Conservation (phyloP, 2,329 filamentous ascomycete species). For the Penicillium sp. region DNA sequence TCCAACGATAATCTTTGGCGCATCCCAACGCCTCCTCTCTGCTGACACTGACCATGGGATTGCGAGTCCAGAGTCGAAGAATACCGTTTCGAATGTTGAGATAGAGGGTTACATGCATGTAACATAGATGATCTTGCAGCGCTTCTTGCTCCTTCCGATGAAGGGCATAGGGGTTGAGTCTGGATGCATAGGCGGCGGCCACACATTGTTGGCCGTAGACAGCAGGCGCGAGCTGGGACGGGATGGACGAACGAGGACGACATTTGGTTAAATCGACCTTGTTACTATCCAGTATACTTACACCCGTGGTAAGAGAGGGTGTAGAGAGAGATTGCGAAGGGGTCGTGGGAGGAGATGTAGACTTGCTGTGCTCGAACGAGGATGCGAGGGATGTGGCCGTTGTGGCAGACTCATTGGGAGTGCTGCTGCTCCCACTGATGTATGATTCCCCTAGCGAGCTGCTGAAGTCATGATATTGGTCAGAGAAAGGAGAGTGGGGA, state of each 20-base stretch:
- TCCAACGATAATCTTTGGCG: slow-evolving; percentile 82
- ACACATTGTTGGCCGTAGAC: slow-evolving; percentile 93
- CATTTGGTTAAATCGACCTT: slow-evolving; percentile 49
- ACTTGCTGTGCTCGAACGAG: slow-evolving; percentile 24
- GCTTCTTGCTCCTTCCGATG: slow-evolving; percentile 81
- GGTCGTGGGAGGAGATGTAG: slow-evolving; percentile 26
- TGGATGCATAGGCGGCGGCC: slow-evolving; percentile 80
- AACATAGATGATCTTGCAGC: slow-evolving; percentile 76
- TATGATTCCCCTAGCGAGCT: no score
- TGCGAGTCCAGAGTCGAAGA: slow-evolving; percentile 81
- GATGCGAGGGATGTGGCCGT: slow-evolving; percentile 28
- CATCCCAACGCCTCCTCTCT: slow-evolving; percentile 86
- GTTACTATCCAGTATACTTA: slow-evolving; percentile 25
- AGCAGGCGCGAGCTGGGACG: slow-evolving; percentile 64
- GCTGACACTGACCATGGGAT: slow-evolving; percentile 77
- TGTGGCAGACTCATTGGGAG: slow-evolving; percentile 27
- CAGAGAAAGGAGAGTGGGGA: background rate
- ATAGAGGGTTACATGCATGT: slow-evolving; percentile 88
- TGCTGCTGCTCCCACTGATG: slow-evolving; percentile 21
- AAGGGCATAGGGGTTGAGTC: slow-evolving; percentile 83
- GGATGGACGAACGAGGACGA: slow-evolving; percentile 78
- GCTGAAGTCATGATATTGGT: no score
- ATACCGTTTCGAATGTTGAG: slow-evolving; percentile 96
- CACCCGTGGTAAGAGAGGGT: slow-evolving; percentile 15
- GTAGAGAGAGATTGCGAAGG: slow-evolving; percentile 14